Evolutionary conservation across 345 rosid genomes (phyloP).

Genomic region (Gossypium ekmanianum): DNA sequence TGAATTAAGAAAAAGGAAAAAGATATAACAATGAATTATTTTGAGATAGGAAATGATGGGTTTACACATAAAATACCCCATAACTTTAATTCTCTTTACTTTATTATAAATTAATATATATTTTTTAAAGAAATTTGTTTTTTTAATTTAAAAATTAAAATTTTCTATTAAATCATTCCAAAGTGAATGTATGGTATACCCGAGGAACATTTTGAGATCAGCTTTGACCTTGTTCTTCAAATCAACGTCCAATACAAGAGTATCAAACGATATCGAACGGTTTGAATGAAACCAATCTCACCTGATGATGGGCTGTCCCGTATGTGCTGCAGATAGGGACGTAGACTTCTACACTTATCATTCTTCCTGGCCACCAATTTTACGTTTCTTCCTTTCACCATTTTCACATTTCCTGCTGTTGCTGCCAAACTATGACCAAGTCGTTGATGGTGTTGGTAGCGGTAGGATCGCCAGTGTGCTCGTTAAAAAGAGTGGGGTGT

Average conservation of each 20-base stretch:
- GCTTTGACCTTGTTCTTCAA: slow-evolving; percentile 44
- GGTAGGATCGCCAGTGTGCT: no score
- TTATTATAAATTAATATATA: no score
- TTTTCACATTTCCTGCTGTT: no score
- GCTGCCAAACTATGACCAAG: no score
- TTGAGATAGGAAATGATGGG: not conserved
- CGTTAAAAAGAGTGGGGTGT: no score
- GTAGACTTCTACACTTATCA: no score
- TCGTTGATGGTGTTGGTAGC: no score
- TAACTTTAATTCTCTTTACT: no score
- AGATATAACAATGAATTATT: not conserved
- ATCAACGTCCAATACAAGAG: slow-evolving; percentile 53
- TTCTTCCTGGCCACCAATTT: not conserved
- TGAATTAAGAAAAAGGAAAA: not conserved
- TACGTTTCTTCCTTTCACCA: no score
- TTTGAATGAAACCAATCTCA: slow-evolving; percentile 41
- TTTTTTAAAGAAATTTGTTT: no score
- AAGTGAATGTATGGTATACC: slow-evolving; percentile 40
- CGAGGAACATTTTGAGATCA: slow-evolving; percentile 56
- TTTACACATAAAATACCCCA: not conserved
- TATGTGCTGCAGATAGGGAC: no score
- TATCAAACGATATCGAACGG: slow-evolving; percentile 56
- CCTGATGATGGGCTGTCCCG: not conserved
- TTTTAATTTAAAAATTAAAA: no score
- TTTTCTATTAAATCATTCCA: slow-evolving; percentile 20